phyloP scores from a whole-genome alignment of 2,329 filamentous ascomycete genomes.

The Phaeophleospora eucalypticola region DNA sequence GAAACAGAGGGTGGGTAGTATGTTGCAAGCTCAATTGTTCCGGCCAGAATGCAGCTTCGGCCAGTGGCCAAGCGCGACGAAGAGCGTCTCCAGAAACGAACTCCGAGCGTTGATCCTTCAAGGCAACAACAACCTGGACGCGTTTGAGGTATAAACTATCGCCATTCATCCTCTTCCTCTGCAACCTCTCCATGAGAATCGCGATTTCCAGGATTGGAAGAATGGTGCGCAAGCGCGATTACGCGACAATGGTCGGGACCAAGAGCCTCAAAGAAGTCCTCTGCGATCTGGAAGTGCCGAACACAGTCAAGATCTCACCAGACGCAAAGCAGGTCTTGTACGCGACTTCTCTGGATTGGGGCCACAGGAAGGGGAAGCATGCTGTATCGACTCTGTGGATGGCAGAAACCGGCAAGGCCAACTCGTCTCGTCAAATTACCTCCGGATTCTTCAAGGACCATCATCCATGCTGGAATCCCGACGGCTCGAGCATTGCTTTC shows the following conservation, averaged over 20 bases:
- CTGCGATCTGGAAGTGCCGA: conserved; percentile 27
- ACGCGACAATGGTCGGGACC: background rate
- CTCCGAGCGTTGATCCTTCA: too few relatives aligned
- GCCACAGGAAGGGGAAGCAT: conserved; percentile 20
- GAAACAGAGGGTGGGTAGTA: too few relatives aligned
- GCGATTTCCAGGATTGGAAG: too few relatives aligned
- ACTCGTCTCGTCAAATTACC: conserved; percentile 28
- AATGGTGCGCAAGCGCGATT: background rate
- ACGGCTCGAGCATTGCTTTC: conserved; percentile 31
- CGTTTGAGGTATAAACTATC: too few relatives aligned
- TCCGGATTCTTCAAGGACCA: conserved; percentile 27
- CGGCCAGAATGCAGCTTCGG: too few relatives aligned
- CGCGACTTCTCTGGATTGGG: conserved; percentile 16
- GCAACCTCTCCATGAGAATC: too few relatives aligned
- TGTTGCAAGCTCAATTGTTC: too few relatives aligned
- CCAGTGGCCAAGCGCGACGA: too few relatives aligned
- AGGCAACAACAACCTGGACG: too few relatives aligned
- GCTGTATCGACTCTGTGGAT: conserved; percentile 27
- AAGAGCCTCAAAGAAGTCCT: conserved; percentile 10
- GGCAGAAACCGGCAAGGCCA: conserved; percentile 21
- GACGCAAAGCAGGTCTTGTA: conserved; percentile 25
- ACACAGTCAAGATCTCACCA: conserved; percentile 22
- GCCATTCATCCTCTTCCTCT: background rate
- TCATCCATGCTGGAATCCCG: conserved; percentile 26
- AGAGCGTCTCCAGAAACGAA: too few relatives aligned